phyloP scores from a whole-genome alignment of 768 basidiomycete genomes.

The Lentinula detonsa region DNA sequence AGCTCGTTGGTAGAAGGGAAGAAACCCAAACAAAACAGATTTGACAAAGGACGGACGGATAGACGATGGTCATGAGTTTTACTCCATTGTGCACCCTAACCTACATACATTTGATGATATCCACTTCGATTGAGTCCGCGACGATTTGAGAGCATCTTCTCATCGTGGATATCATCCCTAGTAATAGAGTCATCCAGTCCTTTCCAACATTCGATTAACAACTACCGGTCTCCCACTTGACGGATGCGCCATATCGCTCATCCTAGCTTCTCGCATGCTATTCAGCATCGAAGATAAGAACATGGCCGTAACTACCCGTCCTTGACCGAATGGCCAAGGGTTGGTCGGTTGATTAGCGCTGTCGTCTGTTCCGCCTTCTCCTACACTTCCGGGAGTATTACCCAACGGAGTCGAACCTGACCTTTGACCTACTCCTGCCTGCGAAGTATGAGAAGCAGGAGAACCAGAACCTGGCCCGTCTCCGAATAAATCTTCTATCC shows the following conservation, averaged over 20 bases:
- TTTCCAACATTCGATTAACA: constrained; percentile 70
- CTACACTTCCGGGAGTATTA: not conserved
- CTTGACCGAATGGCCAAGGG: constrained; percentile 8
- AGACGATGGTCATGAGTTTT: too few species aligned
- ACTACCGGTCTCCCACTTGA: constrained; percentile 43
- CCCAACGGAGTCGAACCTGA: not conserved
- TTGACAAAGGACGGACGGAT: too few species aligned
- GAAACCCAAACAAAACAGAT: too few species aligned
- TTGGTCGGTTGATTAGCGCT: constrained; percentile 16
- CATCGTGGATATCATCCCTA: not conserved
- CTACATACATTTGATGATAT: too few species aligned
- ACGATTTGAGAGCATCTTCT: too few species aligned
- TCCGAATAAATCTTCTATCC: constrained; percentile 4
- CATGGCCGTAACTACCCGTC: constrained; percentile 43
- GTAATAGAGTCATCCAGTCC: constrained; percentile 43
- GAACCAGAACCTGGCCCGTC: constrained; percentile 4
- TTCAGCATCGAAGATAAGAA: constrained; percentile 51
- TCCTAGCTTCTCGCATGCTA: constrained; percentile 61
- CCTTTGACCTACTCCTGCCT: not conserved
- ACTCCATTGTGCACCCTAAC: too few species aligned
- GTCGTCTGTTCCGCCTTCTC: constrained; percentile 11
- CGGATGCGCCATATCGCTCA: constrained; percentile 50
- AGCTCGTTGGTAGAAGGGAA: too few species aligned
- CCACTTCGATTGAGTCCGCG: too few species aligned
- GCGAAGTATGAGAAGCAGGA: not conserved